These are phyloP conservation scores for Trichoderma hamatum DNA, from an alignment of 2,329 filamentous ascomycete species.

Conservation along the genomic window DNA sequence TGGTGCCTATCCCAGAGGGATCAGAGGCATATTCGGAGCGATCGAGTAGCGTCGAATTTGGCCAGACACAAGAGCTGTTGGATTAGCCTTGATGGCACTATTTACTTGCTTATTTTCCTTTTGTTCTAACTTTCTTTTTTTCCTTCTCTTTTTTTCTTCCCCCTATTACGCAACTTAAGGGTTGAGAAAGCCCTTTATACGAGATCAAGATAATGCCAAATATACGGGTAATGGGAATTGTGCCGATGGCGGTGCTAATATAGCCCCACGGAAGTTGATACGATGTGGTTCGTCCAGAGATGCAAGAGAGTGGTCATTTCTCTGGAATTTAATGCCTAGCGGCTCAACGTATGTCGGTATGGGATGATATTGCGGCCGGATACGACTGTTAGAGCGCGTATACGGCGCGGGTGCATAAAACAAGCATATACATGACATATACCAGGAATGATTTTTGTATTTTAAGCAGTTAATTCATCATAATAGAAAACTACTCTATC, in stretches of 20 bases:
- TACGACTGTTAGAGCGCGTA: not conserved
- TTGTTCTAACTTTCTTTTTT: not conserved
- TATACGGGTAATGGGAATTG: not conserved
- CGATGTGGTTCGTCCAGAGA: not conserved
- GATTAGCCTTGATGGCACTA: slow-evolving; percentile 46
- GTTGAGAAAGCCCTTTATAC: not conserved
- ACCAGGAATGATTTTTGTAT: not conserved
- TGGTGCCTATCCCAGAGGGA: slow-evolving; percentile 69
- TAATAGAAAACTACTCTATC: not conserved
- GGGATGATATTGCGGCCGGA: not conserved
- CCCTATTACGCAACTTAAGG: not conserved
- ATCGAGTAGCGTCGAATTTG: slow-evolving; percentile 49
- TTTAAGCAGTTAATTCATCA: not conserved
- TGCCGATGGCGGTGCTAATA: not conserved
- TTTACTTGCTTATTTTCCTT: not conserved
- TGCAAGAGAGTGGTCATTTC: not conserved
- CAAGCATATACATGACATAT: slow-evolving; percentile 10
- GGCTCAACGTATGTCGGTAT: not conserved
- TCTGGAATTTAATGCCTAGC: not conserved
- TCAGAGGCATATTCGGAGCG: slow-evolving; percentile 60
- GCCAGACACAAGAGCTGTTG: slow-evolving; percentile 48
- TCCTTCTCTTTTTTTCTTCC: not conserved
- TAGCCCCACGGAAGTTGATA: not conserved
- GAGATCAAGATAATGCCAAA: not conserved
- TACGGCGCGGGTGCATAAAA: not conserved